Base-by-base conservation (phyloP, 2,329 filamentous ascomycete genomes). In the Tympanopsis confertula region DNA sequence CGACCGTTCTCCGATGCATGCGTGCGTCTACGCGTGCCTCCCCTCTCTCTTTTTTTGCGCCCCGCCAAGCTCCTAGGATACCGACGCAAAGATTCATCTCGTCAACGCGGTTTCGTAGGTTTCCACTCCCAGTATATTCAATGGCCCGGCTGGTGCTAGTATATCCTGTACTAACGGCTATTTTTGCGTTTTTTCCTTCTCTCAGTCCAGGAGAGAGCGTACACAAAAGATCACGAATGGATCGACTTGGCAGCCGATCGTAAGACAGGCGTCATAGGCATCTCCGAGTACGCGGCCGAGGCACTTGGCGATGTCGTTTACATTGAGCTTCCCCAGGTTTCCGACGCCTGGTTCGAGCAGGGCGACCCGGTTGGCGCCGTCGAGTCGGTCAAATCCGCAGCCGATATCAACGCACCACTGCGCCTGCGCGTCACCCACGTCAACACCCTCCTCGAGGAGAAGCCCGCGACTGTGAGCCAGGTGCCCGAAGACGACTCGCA, bases 151-250 rank as follows among this genome's bases (percentile, higher is more conserved):
- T n/a, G n/a, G n/a, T n/a, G n/a, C n/a, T n/a, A n/a, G n/a, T n/a
- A n/a, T n/a, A n/a, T n/a, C n/a, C n/a, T n/a, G n/a, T n/a, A n/a
- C n/a, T n/a, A n/a, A n/a, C n/a, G n/a, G n/a, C n/a, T n/a, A n/a
- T n/a, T n/a, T n/a, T n/a, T n/a, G n/a, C n/a, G n/a, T n/a, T n/a
- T n/a, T n/a, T n/a, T n/a, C n/a, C n/a, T n/a, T n/a, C n/a, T n/a
- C 19, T 5, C 45, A 84, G 79, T 63, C 52, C 65, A 69, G 39
- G 66, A 74, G 46, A 89, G 91, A 66, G 85, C 81, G 59, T 98
- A 94, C 71, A 95, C 91, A 47, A 82, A 88, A 59, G 89, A 95
- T 57, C 91, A 98, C 70, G 91, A 98, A 69, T 98, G 91, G 91
- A 79, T 98, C 58, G 87, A 95, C 62, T 67, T 94, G 42, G 81